Conservation (phyloP, 108 stramenopile genomes). For the Pseudonitzschia pungens region DNA sequence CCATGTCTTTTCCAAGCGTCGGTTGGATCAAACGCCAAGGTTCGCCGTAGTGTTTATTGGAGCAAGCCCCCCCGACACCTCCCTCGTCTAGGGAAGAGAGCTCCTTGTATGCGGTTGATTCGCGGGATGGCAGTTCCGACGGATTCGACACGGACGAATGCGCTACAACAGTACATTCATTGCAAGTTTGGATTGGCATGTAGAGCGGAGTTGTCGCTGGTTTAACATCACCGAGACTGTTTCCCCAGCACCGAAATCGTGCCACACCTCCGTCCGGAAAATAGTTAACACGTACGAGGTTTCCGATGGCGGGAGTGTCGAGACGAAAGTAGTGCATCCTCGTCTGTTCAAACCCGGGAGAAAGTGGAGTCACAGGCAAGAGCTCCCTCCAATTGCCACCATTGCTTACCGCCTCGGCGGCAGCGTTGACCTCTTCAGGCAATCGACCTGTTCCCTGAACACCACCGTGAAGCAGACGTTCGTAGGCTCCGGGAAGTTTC, state of each 20-base stretch:
- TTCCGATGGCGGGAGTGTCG: conserved; percentile 26
- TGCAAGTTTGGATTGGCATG: conserved; percentile 39
- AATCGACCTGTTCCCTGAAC: conserved; percentile 66
- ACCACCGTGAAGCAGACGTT: conserved; percentile 56
- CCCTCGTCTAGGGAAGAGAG: conserved; percentile 54
- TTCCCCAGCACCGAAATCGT: conserved; percentile 65
- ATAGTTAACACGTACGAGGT: conserved; percentile 75
- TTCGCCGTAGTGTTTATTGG: conserved; percentile 91
- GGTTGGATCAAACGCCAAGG: conserved; percentile 79
- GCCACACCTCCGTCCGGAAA: conserved; percentile 95
- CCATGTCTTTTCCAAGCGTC: conserved; percentile 78
- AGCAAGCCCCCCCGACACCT: conserved; percentile 68
- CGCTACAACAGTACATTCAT: conserved; percentile 38
- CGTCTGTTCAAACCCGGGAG: conserved; percentile 75
- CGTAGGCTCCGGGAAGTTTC: conserved; percentile 54
- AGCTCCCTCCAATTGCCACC: conserved; percentile 60
- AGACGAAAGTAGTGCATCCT: conserved; percentile 71
- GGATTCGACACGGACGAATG: conserved; percentile 36
- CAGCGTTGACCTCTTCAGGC: conserved; percentile 48
- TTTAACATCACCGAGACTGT: conserved; percentile 14
- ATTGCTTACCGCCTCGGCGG: conserved; percentile 47
- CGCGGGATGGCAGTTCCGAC: conserved; percentile 29
- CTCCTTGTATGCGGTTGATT: conserved; percentile 47
- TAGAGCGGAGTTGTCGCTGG: conserved; percentile 30
- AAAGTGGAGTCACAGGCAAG: conserved; percentile 60